These are phyloP conservation scores for Metarhizium sp. DNA, from an alignment of 2,329 filamentous ascomycete genomes.

Conservation along the genomic window DNA sequence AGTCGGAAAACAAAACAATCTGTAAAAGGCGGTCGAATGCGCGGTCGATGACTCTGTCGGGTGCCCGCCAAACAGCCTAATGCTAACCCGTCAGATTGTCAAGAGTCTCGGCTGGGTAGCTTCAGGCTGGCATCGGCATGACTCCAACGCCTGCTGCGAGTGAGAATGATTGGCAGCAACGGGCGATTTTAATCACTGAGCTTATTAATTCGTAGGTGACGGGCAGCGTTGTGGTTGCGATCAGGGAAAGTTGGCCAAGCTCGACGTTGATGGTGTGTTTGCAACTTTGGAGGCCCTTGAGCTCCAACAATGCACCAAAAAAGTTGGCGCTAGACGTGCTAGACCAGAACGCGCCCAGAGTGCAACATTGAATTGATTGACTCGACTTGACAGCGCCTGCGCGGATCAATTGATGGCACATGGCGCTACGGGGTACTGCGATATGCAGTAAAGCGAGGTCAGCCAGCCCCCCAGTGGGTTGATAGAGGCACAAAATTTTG, in stretches of 20 bases:
- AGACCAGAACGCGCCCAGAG: no score
- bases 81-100: not conserved
- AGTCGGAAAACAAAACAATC: not conserved
- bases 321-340: not conserved
- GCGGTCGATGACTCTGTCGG: not conserved
- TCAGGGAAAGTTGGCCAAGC: not conserved
- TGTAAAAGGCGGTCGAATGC: not conserved
- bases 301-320: not conserved
- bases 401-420: no score
- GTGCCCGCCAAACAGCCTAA: not conserved
- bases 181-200: no score
- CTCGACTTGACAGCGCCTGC: no score
- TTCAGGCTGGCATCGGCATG: conserved; percentile 6
- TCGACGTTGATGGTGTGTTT: conserved; percentile 1
- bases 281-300: conserved; percentile 15
- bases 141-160: not conserved
- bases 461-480: not conserved
- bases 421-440: conserved; percentile 5
- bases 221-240: not conserved
- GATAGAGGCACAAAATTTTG: conserved; percentile 15
- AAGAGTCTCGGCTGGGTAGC: conserved; percentile 1
- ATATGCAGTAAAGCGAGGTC: conserved; percentile 18
- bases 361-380: no score
- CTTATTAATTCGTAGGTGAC: not conserved
- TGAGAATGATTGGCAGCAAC: not conserved